A percentile compares a stretch with the other conserved stretches of the same genome.
phyloP scores from a whole-genome alignment of 176 grass and related monocot species.

The Aegilops sharonensis region DNA sequence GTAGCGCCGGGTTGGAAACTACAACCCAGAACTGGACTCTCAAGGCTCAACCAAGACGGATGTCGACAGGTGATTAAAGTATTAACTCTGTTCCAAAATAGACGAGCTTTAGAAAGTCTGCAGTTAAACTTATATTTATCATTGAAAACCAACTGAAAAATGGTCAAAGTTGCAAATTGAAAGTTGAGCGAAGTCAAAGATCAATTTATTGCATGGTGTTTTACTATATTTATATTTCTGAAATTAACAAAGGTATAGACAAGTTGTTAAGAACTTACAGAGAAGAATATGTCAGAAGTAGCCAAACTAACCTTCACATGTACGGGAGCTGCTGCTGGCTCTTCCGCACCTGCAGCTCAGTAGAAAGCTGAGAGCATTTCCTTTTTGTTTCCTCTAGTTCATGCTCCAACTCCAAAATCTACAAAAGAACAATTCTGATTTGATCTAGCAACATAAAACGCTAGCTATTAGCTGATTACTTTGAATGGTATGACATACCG shows the following conservation, averaged over 20 bases:
- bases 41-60: background rate
- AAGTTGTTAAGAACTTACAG: background rate
- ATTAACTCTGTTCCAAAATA: background rate
- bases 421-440: constrained; percentile 21
- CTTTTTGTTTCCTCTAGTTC: constrained; percentile 72
- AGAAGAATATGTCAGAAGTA: background rate
- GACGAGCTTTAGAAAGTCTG: background rate
- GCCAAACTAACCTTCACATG: constrained; percentile 41
- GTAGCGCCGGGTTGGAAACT: background rate
- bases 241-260: background rate
- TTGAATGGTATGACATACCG: constrained; percentile 43
- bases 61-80: background rate
- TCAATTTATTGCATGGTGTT: background rate
- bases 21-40: background rate
- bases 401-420: constrained; percentile 72
- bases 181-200: background rate
- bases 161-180: background rate
- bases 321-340: constrained; percentile 34
- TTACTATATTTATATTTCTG: background rate
- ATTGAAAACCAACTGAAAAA: background rate
- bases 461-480: background rate
- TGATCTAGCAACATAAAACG: constrained; percentile 4
- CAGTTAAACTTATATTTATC: background rate
- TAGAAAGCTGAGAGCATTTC: constrained; percentile 53
- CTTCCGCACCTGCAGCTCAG: constrained; percentile 39